A percentile compares a stretch with the other conserved stretches of the same genome.
Conservation (phyloP, 192 early-diverging fungal genomes). For the Ambispora gerdemannii region DNA sequence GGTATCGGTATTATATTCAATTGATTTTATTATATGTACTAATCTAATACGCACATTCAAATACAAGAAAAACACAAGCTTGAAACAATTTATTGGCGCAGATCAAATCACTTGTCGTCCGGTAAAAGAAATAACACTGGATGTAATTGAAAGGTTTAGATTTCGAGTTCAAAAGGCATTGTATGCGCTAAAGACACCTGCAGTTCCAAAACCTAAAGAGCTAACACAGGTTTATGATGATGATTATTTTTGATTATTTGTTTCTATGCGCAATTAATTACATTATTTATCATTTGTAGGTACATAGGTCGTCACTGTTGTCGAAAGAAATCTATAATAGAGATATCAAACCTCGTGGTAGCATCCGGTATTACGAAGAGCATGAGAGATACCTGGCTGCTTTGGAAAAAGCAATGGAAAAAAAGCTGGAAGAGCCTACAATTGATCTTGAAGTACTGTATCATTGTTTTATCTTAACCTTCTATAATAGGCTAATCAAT, state of each 20-base stretch:
- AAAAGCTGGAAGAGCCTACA: not conserved
- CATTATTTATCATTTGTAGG: not conserved
- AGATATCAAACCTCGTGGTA: not conserved
- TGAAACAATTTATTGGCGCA: not conserved
- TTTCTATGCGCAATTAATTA: not conserved
- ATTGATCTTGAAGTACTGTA: not conserved
- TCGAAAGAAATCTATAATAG: not conserved
- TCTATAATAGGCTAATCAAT: not conserved
- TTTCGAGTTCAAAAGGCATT: not conserved
- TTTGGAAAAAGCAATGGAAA: not conserved
- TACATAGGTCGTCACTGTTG: not conserved
- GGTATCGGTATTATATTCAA: too few species aligned
- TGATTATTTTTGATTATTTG: not conserved
- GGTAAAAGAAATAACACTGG: not conserved
- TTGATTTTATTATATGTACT: too few species aligned
- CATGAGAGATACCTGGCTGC: not conserved
- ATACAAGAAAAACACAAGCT: too few species aligned
- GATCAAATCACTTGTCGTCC: not conserved
- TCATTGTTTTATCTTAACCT: not conserved
- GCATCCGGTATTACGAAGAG: not conserved
- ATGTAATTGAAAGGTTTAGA: not conserved
- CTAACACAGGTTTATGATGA: not conserved
- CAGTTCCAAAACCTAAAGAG: not conserved
- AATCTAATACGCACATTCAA: too few species aligned
- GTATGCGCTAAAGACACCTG: not conserved